Evolutionary conservation across 345 rosid genomes (phyloP), one percentile per base, ranked within the genome.

Genomic region (Cardamine resedifolia): DNA sequence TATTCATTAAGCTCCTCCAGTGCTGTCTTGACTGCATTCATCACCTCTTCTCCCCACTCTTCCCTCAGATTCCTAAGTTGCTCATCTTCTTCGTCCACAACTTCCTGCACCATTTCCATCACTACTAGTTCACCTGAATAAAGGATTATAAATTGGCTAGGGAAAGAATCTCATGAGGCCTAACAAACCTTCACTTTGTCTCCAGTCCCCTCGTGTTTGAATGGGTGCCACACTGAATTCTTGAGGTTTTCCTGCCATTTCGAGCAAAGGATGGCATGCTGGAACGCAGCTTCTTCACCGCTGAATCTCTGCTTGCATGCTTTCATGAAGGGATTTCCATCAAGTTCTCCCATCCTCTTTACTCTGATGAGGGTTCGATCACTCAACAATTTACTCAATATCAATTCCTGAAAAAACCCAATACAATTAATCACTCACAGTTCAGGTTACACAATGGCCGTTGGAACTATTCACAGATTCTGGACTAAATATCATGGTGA

Each of bases 281-380:
- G 76, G 12, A 87, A 27, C 21, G 10, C 56, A 68, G 86, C 90
- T 62, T 93, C 94, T 30, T 83, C 87, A 0, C 31, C 45, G 9
- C 64, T 50, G 69, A 74, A 90, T 74, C 71, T 85, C 68, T 74
- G n/a, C 61, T 79, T 81, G 82, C 94, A 90, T 5, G 86, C 79
- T 47, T 70, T 69, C 34, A 64, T 48, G 66, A 93, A 87, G 6
- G 87, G 74, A 80, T 84, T 90, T 18, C 26, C 44, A 53, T 90
- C 91, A 31, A 93, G 76, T 61, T 90, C 97, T 8, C 97, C 98
- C 91, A 93, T 78, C 62, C 97, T 83, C 81, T 87, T 90, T 58
- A 90, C 45, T 30, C 90, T 85, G 71, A 90, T 83, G 76, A 1
- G 50, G 10, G 77, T 69, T n/a, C 81, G 70, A 18, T 57, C 73